phyloP scores from a whole-genome alignment of 129 eudicot species.

The Helianthus tuberosus region DNA sequence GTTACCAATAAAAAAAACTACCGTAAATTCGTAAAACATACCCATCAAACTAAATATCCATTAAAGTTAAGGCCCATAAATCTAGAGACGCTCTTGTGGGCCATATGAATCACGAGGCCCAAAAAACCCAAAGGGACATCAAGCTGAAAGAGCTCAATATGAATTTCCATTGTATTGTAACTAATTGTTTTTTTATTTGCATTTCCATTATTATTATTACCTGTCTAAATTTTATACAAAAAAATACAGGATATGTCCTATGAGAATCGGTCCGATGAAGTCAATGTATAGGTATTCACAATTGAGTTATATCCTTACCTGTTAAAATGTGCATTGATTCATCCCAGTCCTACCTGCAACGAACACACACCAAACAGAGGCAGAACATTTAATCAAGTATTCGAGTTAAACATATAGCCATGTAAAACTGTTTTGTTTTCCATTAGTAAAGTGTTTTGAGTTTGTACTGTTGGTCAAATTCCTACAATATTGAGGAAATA shows the following conservation, averaged over 20 bases:
- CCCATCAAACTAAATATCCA: neutral
- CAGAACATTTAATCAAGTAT: neutral
- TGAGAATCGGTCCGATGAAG: neutral
- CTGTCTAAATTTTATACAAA: too few relatives aligned
- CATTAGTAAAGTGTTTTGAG: neutral
- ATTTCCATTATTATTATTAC: too few relatives aligned
- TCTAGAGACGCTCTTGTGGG: slow-evolving; percentile 13
- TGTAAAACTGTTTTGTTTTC: slow-evolving; percentile 1
- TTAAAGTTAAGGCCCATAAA: slow-evolving; percentile 9
- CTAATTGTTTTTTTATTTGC: too few relatives aligned
- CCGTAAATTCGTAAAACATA: neutral
- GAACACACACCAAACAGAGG: slow-evolving; percentile 2
- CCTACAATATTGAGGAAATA: neutral
- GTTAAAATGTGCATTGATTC: slow-evolving; percentile 17
- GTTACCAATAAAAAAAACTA: too few relatives aligned
- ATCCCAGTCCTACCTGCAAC: slow-evolving; percentile 31
- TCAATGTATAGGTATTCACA: slow-evolving; percentile 17
- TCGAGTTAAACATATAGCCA: neutral
- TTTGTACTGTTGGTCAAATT: slow-evolving; percentile 9
- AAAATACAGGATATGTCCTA: slow-evolving; percentile 6
- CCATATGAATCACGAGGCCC: slow-evolving; percentile 9
- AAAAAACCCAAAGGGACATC: neutral
- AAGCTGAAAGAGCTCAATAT: slow-evolving; percentile 5
- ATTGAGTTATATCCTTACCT: slow-evolving; percentile 14
- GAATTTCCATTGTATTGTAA: neutral